Conservation (phyloP, 1,284 basidiomycete genomes). For the Xerocomus nothofagi region DNA sequence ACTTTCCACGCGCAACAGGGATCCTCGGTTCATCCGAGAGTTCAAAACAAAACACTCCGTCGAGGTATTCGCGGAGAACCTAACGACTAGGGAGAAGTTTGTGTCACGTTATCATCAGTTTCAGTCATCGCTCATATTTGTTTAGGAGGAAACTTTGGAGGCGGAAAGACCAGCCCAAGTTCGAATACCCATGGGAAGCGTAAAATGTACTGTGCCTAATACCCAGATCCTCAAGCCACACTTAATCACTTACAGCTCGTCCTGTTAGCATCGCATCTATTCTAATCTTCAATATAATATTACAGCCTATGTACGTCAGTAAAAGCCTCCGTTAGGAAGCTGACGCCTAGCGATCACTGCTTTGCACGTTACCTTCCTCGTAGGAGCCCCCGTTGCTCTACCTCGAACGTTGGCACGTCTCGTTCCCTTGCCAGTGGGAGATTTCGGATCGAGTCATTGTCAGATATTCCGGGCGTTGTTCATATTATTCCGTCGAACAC, state of each 20-base stretch:
- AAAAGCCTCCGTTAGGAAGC: not conserved
- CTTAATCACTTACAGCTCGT: not conserved
- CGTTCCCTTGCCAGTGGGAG: not conserved
- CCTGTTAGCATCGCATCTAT: not conserved
- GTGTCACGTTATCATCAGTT: slow-evolving; percentile 31
- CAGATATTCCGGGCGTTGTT: not conserved
- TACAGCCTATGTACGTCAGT: not conserved
- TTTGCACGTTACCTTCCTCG: not conserved
- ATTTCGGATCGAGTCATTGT: not conserved
- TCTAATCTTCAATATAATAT: not conserved
- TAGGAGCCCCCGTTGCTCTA: not conserved
- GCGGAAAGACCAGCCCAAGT: slow-evolving; percentile 82
- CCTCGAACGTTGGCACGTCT: not conserved
- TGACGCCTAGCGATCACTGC: not conserved
- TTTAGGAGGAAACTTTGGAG: slow-evolving; percentile 87
- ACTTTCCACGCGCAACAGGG: slow-evolving; percentile 53
- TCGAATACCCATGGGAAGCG: slow-evolving; percentile 86
- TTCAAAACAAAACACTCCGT: slow-evolving; percentile 87
- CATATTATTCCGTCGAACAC: not conserved
- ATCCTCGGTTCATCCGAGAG: slow-evolving; percentile 91
- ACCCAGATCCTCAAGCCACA: not conserved
- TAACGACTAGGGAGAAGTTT: slow-evolving; percentile 85
- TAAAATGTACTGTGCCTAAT: slow-evolving; percentile 30
- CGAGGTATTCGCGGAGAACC: slow-evolving; percentile 85
- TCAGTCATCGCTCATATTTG: slow-evolving; percentile 3